These are phyloP conservation scores for Monocercomonoides exilis DNA, from an alignment of 78 protist species.

Conservation along the genomic window DNA sequence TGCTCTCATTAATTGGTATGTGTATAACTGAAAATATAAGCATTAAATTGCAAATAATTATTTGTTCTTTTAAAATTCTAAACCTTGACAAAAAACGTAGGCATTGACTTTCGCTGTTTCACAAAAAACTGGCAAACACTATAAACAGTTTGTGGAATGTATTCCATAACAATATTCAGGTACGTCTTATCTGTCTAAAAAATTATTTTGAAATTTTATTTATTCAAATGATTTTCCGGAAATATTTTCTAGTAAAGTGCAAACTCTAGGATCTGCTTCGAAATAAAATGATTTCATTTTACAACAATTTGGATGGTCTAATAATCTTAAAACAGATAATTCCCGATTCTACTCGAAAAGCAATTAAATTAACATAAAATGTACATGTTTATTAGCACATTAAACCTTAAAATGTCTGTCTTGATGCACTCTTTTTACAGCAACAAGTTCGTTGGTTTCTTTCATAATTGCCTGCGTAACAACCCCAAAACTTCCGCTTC, in stretches of 20 bases:
- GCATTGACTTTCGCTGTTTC: conserved; percentile 62
- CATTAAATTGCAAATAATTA: too few relatives aligned
- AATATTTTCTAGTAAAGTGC: not conserved
- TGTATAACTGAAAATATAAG: conserved; percentile 41
- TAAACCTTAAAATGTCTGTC: conserved; percentile 95
- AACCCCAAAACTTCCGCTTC: conserved; percentile 95
- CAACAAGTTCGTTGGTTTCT: conserved; percentile 73
- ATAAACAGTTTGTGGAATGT: conserved; percentile 91
- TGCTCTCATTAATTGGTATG: conserved; percentile 84
- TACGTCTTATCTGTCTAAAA: conserved; percentile 75
- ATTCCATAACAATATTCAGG: conserved; percentile 94
- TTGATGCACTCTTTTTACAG: conserved; percentile 95
- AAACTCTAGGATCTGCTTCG: too few relatives aligned
- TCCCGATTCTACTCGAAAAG: conserved; percentile 81
- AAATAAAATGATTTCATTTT: conserved; percentile 60
- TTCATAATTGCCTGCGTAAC: conserved; percentile 48
- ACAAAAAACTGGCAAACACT: conserved; percentile 58
- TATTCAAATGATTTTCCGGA: not conserved
- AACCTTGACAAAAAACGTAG: conserved; percentile 72
- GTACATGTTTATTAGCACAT: too few relatives aligned
- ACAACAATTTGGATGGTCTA: conserved; percentile 83
- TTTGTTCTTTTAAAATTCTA: too few relatives aligned
- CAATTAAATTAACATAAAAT: too few relatives aligned
- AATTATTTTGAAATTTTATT: not conserved
- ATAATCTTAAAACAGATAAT: conserved; percentile 84